These are phyloP conservation scores for Sphaerostilbella broomeana DNA, from an alignment of 2,329 filamentous ascomycete genomes.

Conservation along the genomic window DNA sequence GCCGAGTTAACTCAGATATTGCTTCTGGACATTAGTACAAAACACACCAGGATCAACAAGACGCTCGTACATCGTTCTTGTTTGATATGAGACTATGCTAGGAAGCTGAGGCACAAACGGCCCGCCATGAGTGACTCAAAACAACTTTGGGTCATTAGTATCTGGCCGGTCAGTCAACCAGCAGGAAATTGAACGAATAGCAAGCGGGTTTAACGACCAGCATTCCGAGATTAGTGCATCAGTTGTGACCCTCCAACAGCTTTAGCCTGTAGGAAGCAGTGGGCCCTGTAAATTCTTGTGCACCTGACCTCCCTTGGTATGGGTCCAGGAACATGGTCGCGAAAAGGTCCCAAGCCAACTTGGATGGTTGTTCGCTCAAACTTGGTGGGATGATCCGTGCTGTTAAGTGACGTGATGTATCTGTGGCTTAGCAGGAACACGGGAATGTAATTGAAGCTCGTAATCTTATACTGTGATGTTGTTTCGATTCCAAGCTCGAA, in stretches of 20 bases:
- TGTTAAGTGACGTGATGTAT: constrained; percentile 9
- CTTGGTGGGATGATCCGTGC: constrained; percentile 1
- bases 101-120: constrained; percentile 1
- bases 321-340: constrained; percentile 13
- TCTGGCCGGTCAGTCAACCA: constrained; percentile 13
- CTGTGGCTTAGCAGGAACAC: too few relatives aligned
- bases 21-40: not conserved
- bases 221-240: constrained; percentile 13
- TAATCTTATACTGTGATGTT: too few relatives aligned
- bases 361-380: constrained; percentile 7
- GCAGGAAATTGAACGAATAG: constrained; percentile 11
- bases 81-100: not conserved
- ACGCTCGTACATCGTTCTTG: not conserved
- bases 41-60: not conserved
- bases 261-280: constrained; percentile 11
- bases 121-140: constrained; percentile 13
- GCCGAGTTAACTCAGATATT: not conserved
- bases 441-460: not conserved
- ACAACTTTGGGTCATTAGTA: constrained; percentile 8
- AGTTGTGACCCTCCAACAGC: constrained; percentile 9
- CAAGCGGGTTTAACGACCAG: constrained; percentile 5
- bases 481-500: too few relatives aligned
- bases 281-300: constrained; percentile 10
- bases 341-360: not conserved
- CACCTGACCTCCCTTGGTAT: constrained; percentile 14